These are phyloP conservation scores for Leptographium wingfieldii DNA, from an alignment of 2,329 filamentous ascomycete species.

Conservation along the genomic window DNA sequence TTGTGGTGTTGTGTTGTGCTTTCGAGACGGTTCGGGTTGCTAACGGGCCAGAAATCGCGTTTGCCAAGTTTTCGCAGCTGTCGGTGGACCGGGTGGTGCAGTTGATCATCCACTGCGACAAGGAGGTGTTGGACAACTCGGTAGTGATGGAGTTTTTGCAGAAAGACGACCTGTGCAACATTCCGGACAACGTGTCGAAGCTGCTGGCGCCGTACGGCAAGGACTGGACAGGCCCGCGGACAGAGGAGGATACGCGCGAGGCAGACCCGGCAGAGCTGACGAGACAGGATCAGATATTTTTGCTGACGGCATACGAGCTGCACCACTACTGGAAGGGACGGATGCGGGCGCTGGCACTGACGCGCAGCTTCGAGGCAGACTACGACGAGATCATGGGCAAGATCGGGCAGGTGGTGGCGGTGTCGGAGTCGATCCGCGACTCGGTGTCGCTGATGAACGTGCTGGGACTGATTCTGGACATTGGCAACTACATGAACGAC, in stretches of 20 bases:
- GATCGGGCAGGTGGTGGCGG: slow-evolving; percentile 71
- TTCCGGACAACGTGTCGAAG: slow-evolving; percentile 83
- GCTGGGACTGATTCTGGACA: slow-evolving; percentile 87
- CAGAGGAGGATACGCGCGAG: slow-evolving; percentile 64
- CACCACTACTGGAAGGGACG: slow-evolving; percentile 98
- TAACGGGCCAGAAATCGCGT: slow-evolving; percentile 57
- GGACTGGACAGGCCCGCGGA: slow-evolving; percentile 87
- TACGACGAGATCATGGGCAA: slow-evolving; percentile 86
- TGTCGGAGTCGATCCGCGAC: slow-evolving; percentile 81
- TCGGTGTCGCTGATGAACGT: slow-evolving; percentile 94
- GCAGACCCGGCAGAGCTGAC: slow-evolving; percentile 81
- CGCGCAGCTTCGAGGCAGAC: slow-evolving; percentile 70
- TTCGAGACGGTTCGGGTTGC: slow-evolving; percentile 1
- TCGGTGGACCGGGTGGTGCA: slow-evolving; percentile 75
- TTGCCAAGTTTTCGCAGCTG: slow-evolving; percentile 83
- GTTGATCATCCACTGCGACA: slow-evolving; percentile 93
- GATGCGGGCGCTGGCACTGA: slow-evolving; percentile 81
- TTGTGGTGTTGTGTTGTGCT: background rate
- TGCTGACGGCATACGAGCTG: slow-evolving; percentile 85
- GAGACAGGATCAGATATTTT: slow-evolving; percentile 87
- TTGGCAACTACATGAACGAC: slow-evolving; percentile 99
- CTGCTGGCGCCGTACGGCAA: slow-evolving; percentile 90
- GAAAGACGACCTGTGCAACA: slow-evolving; percentile 82
- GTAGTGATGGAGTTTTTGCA: slow-evolving; percentile 96
- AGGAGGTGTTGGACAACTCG: slow-evolving; percentile 71